These are phyloP conservation scores for Pseudocercospora vitis DNA, from an alignment of 2,329 filamentous ascomycete species.

Conservation along the genomic window DNA sequence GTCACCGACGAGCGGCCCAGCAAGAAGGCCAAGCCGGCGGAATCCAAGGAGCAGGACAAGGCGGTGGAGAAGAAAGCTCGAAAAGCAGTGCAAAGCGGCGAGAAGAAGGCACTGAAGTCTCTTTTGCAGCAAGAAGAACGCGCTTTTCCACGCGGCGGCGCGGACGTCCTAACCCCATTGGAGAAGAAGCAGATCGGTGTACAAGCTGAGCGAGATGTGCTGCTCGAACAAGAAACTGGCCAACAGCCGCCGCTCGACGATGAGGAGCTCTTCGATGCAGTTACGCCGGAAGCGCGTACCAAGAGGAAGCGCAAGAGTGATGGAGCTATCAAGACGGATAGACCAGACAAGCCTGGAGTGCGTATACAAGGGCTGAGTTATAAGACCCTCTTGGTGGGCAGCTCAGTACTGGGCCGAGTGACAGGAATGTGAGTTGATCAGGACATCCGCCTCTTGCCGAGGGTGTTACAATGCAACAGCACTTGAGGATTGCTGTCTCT, in stretches of 20 bases:
- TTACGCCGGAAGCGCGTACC: constrained; percentile 33
- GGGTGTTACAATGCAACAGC: too few relatives aligned
- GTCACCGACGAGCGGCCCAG: constrained; percentile 39
- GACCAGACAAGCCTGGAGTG: constrained; percentile 41
- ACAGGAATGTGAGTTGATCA: constrained; percentile 62
- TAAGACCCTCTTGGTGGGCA: constrained; percentile 80
- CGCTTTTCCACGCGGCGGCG: constrained; percentile 89
- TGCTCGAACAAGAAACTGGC: constrained; percentile 76
- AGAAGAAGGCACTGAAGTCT: constrained; percentile 41
- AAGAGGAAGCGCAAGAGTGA: constrained; percentile 55
- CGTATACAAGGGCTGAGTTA: constrained; percentile 74
- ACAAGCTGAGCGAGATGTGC: constrained; percentile 85
- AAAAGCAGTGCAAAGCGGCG: constrained; percentile 22
- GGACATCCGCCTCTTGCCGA: too few relatives aligned
- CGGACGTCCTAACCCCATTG: constrained; percentile 82
- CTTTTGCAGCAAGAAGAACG: constrained; percentile 75
- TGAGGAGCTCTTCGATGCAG: constrained; percentile 50
- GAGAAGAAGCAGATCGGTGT: constrained; percentile 96
- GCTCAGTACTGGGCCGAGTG: constrained; percentile 83
- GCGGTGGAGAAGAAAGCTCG: constrained; percentile 27
- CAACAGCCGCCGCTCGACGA: constrained; percentile 59
- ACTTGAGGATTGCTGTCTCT: too few relatives aligned
- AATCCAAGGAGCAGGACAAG: constrained; percentile 17
- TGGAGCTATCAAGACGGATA: constrained; percentile 40
- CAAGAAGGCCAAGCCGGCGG: constrained; percentile 38